A percentile compares a stretch with the other conserved stretches of the same genome.
Conservation (phyloP, 2,329 filamentous ascomycete genomes). For the Monilinia polystroma region DNA sequence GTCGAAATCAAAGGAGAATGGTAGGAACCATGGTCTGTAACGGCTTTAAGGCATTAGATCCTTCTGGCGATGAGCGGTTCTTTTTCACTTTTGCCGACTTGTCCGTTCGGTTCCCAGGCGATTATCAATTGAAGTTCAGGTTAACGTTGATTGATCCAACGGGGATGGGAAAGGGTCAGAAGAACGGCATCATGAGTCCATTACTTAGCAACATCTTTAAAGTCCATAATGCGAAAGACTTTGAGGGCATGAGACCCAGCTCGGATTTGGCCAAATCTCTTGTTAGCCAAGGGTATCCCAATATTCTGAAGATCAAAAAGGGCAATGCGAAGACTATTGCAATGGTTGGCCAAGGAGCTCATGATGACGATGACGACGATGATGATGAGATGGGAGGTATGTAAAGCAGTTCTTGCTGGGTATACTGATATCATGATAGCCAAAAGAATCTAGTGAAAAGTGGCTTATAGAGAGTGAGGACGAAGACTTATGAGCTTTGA, state of each 20-base stretch:
- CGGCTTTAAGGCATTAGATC: conserved; percentile 73
- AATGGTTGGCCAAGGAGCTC: conserved; percentile 39
- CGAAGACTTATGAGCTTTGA: not conserved
- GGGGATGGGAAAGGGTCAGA: conserved; percentile 29
- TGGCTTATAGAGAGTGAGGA: not conserved
- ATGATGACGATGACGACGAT: conserved; percentile 34
- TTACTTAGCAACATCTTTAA: conserved; percentile 63
- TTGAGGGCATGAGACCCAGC: conserved; percentile 79
- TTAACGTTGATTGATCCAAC: conserved; percentile 64
- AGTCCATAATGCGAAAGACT: conserved; percentile 82
- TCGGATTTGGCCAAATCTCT: conserved; percentile 70
- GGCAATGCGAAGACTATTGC: conserved; percentile 63
- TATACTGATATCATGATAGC: not conserved
- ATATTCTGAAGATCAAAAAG: conserved; percentile 80
- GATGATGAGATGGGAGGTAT: conserved; percentile 32
- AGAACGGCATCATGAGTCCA: conserved; percentile 53
- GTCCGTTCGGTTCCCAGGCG: conserved; percentile 73
- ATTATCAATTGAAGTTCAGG: conserved; percentile 72
- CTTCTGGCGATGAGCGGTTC: conserved; percentile 69
- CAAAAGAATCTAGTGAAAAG: not conserved
- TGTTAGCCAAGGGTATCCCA: conserved; percentile 69
- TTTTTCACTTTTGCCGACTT: conserved; percentile 87
- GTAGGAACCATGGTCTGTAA: conserved; percentile 80
- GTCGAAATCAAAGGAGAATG: conserved; percentile 68
- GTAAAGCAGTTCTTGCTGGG: not conserved